Conservation (phyloP, 805 yeast species). For the Helenozyma rhizophorensis region DNA sequence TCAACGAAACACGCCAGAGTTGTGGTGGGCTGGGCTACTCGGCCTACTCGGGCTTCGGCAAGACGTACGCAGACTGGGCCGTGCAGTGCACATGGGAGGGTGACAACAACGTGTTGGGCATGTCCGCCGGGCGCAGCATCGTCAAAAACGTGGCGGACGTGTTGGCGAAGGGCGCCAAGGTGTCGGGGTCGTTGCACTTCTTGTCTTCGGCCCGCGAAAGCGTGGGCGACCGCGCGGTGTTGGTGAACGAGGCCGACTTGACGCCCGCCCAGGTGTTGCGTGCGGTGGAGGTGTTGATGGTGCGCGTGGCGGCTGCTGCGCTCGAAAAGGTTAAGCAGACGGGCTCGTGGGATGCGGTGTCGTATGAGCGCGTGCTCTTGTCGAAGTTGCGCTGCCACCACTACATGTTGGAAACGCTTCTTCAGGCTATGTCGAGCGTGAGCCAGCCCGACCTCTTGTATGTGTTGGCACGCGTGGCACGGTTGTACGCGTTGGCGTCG, state of each 20-base stretch:
- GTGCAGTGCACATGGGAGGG: slow-evolving; percentile 50
- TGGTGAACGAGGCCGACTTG: slow-evolving; percentile 13
- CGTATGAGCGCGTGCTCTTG: slow-evolving; percentile 34
- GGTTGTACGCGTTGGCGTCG: slow-evolving; percentile 28
- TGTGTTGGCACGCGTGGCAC: slow-evolving; percentile 26
- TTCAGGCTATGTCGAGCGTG: slow-evolving; percentile 20
- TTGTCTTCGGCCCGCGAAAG: slow-evolving; percentile 9
- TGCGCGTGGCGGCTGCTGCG: slow-evolving; percentile 30
- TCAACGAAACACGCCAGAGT: slow-evolving; percentile 41
- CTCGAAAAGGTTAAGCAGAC: slow-evolving; percentile 22
- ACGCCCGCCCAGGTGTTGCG: slow-evolving; percentile 13
- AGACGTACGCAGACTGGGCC: slow-evolving; percentile 42
- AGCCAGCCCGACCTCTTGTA: slow-evolving; percentile 21
- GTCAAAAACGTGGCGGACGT: slow-evolving; percentile 28
- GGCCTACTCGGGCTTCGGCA: slow-evolving; percentile 42
- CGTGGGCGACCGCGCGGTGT: slow-evolving; percentile 4
- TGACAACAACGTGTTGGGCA: slow-evolving; percentile 42
- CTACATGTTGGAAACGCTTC: slow-evolving; percentile 32
- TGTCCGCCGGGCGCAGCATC: slow-evolving; percentile 39
- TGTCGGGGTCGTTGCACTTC: slow-evolving; percentile 13
- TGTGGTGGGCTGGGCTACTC: slow-evolving; percentile 49
- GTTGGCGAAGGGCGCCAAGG: slow-evolving; percentile 12
- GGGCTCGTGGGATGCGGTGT: slow-evolving; percentile 33
- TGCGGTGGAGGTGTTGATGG: slow-evolving; percentile 34
- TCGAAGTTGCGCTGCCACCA: slow-evolving; percentile 43